phyloP scores from a whole-genome alignment of 1,284 basidiomycete species.

The Amylostereum chailletii region DNA sequence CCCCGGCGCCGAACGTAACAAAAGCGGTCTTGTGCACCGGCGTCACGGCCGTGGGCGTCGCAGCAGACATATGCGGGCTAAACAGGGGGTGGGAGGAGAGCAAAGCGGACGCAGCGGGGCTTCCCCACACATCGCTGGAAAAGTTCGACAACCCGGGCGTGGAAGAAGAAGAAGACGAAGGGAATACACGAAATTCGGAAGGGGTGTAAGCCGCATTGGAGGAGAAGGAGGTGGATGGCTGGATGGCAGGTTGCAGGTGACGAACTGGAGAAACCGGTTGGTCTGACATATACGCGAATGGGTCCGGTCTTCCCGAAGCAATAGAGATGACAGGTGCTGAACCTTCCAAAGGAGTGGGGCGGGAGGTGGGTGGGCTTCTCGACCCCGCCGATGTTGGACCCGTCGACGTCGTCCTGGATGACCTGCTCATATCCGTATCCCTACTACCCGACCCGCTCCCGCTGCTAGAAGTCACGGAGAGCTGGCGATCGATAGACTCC shows the following conservation, averaged over 20 bases:
- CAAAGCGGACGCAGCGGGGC: constrained; percentile 1
- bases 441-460: neutral
- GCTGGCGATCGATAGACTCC: neutral
- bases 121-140: neutral
- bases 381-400: neutral
- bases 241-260: constrained; percentile 1
- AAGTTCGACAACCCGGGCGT: neutral
- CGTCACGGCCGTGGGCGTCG: constrained; percentile 11
- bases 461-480: neutral
- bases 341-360: neutral
- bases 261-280: constrained; percentile 11
- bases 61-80: neutral
- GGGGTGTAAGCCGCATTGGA: neutral
- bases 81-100: constrained; percentile 4
- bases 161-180: neutral
- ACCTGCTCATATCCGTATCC: neutral
- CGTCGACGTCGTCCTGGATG: neutral
- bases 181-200: neutral
- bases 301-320: constrained; percentile 13
- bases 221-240: constrained; percentile 11
- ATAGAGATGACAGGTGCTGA: neutral
- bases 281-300: constrained; percentile 46
- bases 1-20: constrained; percentile 78
- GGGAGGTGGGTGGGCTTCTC: neutral
- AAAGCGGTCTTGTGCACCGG: constrained; percentile 63